Evolutionary conservation across 768 basidiomycete genomes (phyloP).

Genomic region (Auricularia cornea): DNA sequence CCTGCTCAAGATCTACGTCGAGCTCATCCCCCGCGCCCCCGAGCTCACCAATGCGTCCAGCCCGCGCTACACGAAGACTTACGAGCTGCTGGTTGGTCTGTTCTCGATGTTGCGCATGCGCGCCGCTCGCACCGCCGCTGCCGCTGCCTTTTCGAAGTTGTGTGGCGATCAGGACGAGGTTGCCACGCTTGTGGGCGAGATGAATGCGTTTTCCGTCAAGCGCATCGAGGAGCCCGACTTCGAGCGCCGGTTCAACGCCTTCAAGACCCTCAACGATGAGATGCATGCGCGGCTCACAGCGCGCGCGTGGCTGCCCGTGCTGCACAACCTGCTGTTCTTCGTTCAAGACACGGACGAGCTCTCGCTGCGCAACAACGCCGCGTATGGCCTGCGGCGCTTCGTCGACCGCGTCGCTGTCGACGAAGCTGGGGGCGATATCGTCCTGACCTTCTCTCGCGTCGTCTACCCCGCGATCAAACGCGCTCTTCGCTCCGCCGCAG

Average conservation of each 20-base stretch:
- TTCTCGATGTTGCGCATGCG: conserved; percentile 72
- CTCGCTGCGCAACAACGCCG: conserved; percentile 74
- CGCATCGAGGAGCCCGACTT: conserved; percentile 91
- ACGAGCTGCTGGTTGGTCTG: conserved; percentile 60
- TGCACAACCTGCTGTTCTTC: conserved; percentile 77
- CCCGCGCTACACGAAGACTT: conserved; percentile 42
- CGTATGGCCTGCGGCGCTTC: conserved; percentile 68
- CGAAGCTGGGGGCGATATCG: conserved; percentile 28
- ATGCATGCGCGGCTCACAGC: conserved; percentile 39
- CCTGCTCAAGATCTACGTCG: conserved; percentile 61
- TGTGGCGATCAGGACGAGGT: conserved; percentile 24
- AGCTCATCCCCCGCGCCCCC: conserved; percentile 57
- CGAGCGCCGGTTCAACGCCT: conserved; percentile 71
- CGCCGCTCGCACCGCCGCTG: conserved; percentile 58
- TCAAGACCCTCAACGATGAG: conserved; percentile 63
- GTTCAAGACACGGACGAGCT: conserved; percentile 87
- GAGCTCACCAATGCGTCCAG: conserved; percentile 44
- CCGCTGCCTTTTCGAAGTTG: conserved; percentile 53
- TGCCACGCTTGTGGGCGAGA: conserved; percentile 47
- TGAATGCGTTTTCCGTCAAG: conserved; percentile 81
- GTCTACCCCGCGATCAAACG: conserved; percentile 76
- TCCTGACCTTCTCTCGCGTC: conserved; percentile 47
- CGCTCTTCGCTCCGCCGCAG: conserved; percentile 67
- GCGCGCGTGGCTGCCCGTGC: conserved; percentile 68
- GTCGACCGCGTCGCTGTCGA: conserved; percentile 47